Evolutionary conservation across 2,329 filamentous ascomycete genomes (phyloP), one percentile per base, ranked within the genome.

Genomic region (Aspergillus eucalypticola): DNA sequence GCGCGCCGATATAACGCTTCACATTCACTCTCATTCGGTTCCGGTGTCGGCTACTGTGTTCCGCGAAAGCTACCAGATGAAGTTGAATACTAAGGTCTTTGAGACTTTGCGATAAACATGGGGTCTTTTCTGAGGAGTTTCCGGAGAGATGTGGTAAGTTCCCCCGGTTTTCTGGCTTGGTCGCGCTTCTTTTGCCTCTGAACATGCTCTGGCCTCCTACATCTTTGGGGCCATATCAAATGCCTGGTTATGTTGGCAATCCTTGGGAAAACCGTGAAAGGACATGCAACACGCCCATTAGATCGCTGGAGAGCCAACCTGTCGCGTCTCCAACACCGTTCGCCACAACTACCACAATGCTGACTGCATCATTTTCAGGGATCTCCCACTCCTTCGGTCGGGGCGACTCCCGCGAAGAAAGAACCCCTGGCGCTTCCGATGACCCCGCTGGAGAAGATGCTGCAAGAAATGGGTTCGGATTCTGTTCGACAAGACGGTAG

Each of bases 401-500:
- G 75, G 66, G 73, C 76, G 63, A 73, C 78, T 46, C 79, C 84
- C 39, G 72, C 80, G 59, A 88, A 87, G 78, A 87, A 86, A 71
- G 86, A 88, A 67, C 78, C 81, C 60, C 82, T 84, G 72, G 80
- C 82, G 66, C 82, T 81, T 35, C 79, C 82, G 66, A 79, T 82
- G 57, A 87, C 85, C 49, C 83, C 85, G 44, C 75, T 89, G 35
- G 86, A 89, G 77, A 87, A 92, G 81, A 90, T 96, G 83, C 83
- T 99, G 32, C 85, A 88, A 69, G 89, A 91, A 76, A 88, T 91
- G 60, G 93, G 92, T 3, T 88, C 93, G 60, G 93, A 92, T 3
- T 88, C 93, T 2, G 80, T 96, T 67, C 88, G 92, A 71, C 82
- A 85, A 67, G 93, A 98, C 78, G 95, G 95, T 56, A 96, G 91